Evolutionary conservation across 2,329 filamentous ascomycete species (phyloP).

Genomic region (Epichloe bromicola): DNA sequence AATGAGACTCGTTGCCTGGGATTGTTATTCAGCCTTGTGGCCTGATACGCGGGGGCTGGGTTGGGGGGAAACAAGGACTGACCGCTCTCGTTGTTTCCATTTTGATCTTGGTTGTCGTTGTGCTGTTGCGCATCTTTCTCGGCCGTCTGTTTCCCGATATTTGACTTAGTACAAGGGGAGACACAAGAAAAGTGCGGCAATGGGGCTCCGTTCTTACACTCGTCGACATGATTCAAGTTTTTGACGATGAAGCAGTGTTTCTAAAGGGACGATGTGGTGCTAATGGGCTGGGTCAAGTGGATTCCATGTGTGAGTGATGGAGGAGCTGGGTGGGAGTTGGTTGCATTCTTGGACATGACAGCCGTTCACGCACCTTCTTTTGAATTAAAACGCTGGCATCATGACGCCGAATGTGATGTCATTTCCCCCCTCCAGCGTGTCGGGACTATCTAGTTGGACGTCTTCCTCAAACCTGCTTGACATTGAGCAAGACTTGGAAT

Average conservation of each 20-base stretch:
- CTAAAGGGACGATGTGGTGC: too few species aligned
- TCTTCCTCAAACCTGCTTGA: neutral
- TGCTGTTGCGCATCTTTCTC: slow-evolving; percentile 1
- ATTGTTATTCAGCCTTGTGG: too few species aligned
- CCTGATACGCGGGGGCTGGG: neutral
- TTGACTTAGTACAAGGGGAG: too few species aligned
- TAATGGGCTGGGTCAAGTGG: too few species aligned
- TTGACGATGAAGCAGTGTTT: neutral
- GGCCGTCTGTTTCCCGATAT: neutral
- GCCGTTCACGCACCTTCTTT: neutral
- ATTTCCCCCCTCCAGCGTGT: neutral
- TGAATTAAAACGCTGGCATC: neutral
- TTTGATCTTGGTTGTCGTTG: neutral
- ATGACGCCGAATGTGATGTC: neutral
- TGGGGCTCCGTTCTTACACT: neutral
- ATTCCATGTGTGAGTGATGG: too few species aligned
- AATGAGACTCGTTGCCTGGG: slow-evolving; percentile 2
- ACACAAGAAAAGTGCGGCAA: too few species aligned
- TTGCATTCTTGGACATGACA: neutral
- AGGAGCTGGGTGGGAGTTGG: neutral
- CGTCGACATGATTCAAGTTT: neutral
- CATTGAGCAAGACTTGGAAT: neutral
- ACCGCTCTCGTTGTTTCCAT: neutral
- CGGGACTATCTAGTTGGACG: neutral
- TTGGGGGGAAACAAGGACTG: neutral